Evolutionary conservation across 2,329 filamentous ascomycete species (phyloP), one percentile per base, ranked within the genome.

Genomic region (Penicillium sp.): DNA sequence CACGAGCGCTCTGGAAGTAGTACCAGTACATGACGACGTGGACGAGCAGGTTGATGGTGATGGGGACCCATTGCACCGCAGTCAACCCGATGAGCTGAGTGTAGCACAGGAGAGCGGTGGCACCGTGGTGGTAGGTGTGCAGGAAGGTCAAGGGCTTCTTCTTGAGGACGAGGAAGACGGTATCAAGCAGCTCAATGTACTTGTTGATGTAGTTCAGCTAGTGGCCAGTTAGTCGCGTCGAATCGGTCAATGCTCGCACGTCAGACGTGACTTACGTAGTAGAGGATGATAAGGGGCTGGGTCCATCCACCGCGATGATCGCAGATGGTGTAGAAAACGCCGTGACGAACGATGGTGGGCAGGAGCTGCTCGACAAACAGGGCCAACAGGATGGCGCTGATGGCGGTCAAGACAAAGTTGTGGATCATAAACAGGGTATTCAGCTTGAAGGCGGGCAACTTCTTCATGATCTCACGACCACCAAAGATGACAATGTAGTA

Each of bases 11-110:
- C 81, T 97, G 92, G 86, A 97, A 97, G 83, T 97, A 97, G 84
- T 97, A 97, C 91, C 91, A 96, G 86, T 97, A 97, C 92, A 97
- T 97, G 70, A 96, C 88, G 51, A 97, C 92, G 76, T 97, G 92
- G 47, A 97, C 92, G 57, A 83, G 83, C 67, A 97, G 77, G 81
- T 97, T 97, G 64, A 97, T 83, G 46, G 83, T 86, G 70, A 97
- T 97, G 55, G 87, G 85, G 48, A 95, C 89, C 92, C 92, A 97
- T 53, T 91, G 95, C 49, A 97, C 92, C 38, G 92, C 82, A 40
- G 92, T 97, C 67, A 88, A 83, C 61, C 92, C 92, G 66, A 95
- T 86, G 59, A 97, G 83, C 78, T 97, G 92, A 49, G 90, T 95
- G 80, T 95, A 97, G 87, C 92, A 96, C 64, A 97, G 87, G 58